Evolutionary conservation across 768 basidiomycete species (phyloP).

Genomic region (Podaxis carcinomalis): DNA sequence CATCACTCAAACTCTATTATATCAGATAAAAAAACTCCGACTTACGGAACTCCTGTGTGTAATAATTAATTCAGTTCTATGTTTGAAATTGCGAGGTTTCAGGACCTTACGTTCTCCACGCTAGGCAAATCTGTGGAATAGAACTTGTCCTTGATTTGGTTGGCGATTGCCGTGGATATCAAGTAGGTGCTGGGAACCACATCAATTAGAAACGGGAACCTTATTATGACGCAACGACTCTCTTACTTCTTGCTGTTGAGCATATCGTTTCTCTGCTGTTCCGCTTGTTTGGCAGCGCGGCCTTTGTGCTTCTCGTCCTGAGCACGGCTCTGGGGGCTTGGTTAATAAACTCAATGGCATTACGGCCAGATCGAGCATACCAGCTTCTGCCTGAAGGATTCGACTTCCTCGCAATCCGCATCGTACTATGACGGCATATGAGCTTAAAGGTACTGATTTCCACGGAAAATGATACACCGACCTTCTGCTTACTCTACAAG

Average conservation of each 20-base stretch:
- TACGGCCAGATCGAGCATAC: slow-evolving; percentile 27
- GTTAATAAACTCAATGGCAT: not conserved
- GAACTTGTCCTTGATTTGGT: slow-evolving; percentile 65
- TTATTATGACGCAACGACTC: not conserved
- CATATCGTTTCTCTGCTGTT: slow-evolving; percentile 77
- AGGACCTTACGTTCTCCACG: slow-evolving; percentile 63
- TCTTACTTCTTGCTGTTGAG: slow-evolving; percentile 74
- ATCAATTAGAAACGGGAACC: not conserved
- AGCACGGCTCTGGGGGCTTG: slow-evolving; percentile 47
- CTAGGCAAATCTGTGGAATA: slow-evolving; percentile 65
- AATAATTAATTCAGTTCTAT: slow-evolving; percentile 1
- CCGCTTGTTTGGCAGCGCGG: slow-evolving; percentile 66
- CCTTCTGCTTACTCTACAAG: slow-evolving; percentile 61
- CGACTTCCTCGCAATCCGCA: slow-evolving; percentile 71
- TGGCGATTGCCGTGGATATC: slow-evolving; percentile 66
- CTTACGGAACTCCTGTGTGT: slow-evolving; percentile 66
- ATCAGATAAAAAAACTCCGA: slow-evolving; percentile 12
- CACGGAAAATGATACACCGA: slow-evolving; percentile 17
- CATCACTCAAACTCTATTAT: slow-evolving; percentile 2
- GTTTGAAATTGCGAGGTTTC: not conserved
- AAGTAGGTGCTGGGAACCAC: slow-evolving; percentile 52
- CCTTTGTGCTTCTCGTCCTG: slow-evolving; percentile 75
- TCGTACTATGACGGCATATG: slow-evolving; percentile 56
- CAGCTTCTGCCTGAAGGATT: slow-evolving; percentile 76
- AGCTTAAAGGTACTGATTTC: slow-evolving; percentile 13